These are phyloP conservation scores for Termitomyces sp. DNA, from an alignment of 1,284 basidiomycete species.

Conservation along the genomic window DNA sequence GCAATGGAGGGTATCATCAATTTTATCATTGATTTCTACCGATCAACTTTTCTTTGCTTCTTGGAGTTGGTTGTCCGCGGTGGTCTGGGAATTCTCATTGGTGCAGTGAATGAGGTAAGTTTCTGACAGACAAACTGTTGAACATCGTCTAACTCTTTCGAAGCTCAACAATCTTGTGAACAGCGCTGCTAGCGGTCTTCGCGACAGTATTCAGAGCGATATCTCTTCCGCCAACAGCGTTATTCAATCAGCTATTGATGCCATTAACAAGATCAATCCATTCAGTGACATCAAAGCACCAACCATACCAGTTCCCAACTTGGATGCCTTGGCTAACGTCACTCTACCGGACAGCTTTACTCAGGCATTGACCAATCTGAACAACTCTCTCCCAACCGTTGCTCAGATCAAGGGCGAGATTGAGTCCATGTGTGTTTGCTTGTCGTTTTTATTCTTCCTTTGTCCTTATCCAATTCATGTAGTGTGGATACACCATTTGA, in stretches of 20 bases:
- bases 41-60: slow-evolving; percentile 88
- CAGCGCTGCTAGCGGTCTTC: slow-evolving; percentile 53
- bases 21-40: slow-evolving; percentile 89
- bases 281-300: slow-evolving; percentile 65
- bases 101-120: slow-evolving; percentile 71
- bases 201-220: slow-evolving; percentile 68
- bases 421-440: slow-evolving; percentile 52
- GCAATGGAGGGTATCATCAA: slow-evolving; percentile 84
- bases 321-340: slow-evolving; percentile 73
- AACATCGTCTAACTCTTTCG: slow-evolving; percentile 11
- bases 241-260: slow-evolving; percentile 61
- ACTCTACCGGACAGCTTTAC: slow-evolving; percentile 79
- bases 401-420: slow-evolving; percentile 71
- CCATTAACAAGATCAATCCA: slow-evolving; percentile 69
- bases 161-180: slow-evolving; percentile 71
- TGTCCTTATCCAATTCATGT: slow-evolving; percentile 1
- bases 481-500: slow-evolving; percentile 86
- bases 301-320: slow-evolving; percentile 66
- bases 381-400: slow-evolving; percentile 77
- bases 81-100: slow-evolving; percentile 74
- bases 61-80: slow-evolving; percentile 86
- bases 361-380: slow-evolving; percentile 68
- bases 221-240: slow-evolving; percentile 64
- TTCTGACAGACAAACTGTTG: background rate
- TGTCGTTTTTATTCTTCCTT: slow-evolving; percentile 28